These are phyloP conservation scores for Chenopodium quinoa DNA, from an alignment of 148 eudicot species.

Conservation along the genomic window DNA sequence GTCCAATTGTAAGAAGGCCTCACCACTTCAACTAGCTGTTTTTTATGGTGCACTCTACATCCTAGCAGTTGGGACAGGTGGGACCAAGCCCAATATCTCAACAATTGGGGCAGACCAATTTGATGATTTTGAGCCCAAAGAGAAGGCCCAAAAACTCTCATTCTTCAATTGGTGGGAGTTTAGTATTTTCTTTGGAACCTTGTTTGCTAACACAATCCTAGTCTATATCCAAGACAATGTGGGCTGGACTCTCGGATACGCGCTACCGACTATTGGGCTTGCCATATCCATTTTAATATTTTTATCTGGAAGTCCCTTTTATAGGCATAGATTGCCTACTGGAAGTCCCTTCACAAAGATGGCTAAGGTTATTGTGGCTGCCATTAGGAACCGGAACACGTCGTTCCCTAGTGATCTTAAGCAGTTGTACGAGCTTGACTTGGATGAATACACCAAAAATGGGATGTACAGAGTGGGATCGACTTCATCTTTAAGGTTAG, in stretches of 20 bases:
- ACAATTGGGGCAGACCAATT: conserved; percentile 87
- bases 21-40: conserved; percentile 53
- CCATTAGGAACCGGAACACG: conserved; percentile 48
- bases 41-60: conserved; percentile 78
- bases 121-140: conserved; percentile 75
- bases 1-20: conserved; percentile 47
- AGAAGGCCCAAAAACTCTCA: conserved; percentile 64
- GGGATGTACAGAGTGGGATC: conserved; percentile 53
- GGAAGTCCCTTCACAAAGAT: conserved; percentile 79
- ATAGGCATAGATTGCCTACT: conserved; percentile 57
- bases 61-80: conserved; percentile 74
- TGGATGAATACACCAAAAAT: conserved; percentile 46
- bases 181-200: conserved; percentile 74
- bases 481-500: conserved; percentile 58
- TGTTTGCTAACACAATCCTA: conserved; percentile 72
- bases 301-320: conserved; percentile 57
- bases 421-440: conserved; percentile 59
- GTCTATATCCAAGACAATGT: conserved; percentile 82
- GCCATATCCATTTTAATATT: conserved; percentile 61
- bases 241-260: conserved; percentile 84
- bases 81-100: conserved; percentile 83
- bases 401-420: conserved; percentile 56
- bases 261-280: conserved; percentile 66
- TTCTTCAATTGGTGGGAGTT: conserved; percentile 76
- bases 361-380: conserved; percentile 72